Percentiles rank a stretch among this genome's conserved stretches.
Evolutionary conservation across 2,329 filamentous ascomycete genomes (phyloP).

Genomic region (Phoma herbarum): DNA sequence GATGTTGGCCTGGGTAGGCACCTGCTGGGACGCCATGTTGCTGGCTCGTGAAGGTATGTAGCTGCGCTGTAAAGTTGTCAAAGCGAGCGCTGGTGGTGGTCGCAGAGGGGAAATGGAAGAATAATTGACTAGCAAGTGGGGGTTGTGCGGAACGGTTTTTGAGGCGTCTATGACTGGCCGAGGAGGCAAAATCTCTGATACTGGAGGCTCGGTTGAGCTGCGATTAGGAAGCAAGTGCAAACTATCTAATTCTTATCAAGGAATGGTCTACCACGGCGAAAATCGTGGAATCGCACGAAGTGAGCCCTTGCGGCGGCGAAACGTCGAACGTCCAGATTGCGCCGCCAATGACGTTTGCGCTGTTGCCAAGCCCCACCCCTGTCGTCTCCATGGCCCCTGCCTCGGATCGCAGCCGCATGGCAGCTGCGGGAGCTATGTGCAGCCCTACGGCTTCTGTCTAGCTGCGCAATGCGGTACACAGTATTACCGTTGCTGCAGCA

Average conservation of each 20-base stretch:
- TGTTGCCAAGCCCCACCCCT: constrained; percentile 21
- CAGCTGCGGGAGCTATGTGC: constrained; percentile 23
- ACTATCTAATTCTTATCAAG: constrained; percentile 9
- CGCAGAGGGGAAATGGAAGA: constrained; percentile 19
- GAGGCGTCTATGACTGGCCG: constrained; percentile 35
- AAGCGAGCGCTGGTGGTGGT: constrained; percentile 19
- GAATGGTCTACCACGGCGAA: constrained; percentile 15
- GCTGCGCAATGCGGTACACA: constrained; percentile 21
- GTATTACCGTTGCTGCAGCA: constrained; percentile 10
- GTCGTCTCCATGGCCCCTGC: constrained; percentile 28
- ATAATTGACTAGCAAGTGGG: constrained; percentile 37
- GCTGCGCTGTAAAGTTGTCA: constrained; percentile 9
- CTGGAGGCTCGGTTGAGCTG: constrained; percentile 11
- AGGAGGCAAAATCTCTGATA: constrained; percentile 30
- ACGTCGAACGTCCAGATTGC: constrained; percentile 20
- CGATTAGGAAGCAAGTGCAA: constrained; percentile 22
- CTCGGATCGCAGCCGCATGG: constrained; percentile 26
- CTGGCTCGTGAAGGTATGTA: constrained; percentile 16
- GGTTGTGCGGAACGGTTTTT: constrained; percentile 35
- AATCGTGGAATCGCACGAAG: constrained; percentile 12
- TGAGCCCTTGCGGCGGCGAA: constrained; percentile 23
- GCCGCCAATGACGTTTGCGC: constrained; percentile 21
- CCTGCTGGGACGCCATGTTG: constrained; percentile 47
- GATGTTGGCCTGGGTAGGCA: constrained; percentile 46
- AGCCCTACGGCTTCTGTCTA: constrained; percentile 18